A percentile compares a stretch with the other conserved stretches of the same genome.
Conservation (phyloP, 148 eudicot species). For the Cornus kousa region DNA sequence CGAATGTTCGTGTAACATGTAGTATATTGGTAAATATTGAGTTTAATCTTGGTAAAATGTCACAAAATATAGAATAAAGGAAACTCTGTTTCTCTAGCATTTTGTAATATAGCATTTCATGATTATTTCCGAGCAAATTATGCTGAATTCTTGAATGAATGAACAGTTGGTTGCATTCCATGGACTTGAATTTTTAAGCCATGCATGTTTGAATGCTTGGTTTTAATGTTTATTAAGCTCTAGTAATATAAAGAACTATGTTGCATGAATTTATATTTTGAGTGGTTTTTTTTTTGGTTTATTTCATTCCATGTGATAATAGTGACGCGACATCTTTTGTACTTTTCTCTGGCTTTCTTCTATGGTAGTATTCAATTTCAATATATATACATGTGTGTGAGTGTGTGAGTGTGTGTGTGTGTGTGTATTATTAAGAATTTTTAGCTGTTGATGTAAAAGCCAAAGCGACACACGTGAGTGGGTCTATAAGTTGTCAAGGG, state of each 20-base stretch:
- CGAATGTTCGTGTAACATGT: background rate
- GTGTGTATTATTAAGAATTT: background rate
- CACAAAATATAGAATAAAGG: too few species aligned
- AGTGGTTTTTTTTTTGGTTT: too few species aligned
- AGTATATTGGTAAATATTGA: background rate
- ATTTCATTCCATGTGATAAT: background rate
- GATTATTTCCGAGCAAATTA: too few species aligned
- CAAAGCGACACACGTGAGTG: constrained; percentile 45
- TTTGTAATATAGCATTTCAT: background rate
- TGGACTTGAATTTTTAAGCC: too few species aligned
- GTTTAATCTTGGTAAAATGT: background rate
- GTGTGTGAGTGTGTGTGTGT: background rate
- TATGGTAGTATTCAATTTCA: background rate
- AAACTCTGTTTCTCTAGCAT: too few species aligned
- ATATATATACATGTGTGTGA: background rate
- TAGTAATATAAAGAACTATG: background rate
- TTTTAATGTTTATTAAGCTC: too few species aligned
- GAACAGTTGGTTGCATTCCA: background rate
- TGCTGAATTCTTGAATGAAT: too few species aligned
- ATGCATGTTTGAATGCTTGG: too few species aligned
- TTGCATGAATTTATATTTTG: too few species aligned
- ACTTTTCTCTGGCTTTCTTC: background rate
- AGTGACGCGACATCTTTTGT: background rate
- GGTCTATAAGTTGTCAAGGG: constrained; percentile 34
- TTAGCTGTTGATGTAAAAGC: constrained; percentile 5